Conservation (phyloP, 2,329 filamentous ascomycete species). For the Xylaria polymorpha region DNA sequence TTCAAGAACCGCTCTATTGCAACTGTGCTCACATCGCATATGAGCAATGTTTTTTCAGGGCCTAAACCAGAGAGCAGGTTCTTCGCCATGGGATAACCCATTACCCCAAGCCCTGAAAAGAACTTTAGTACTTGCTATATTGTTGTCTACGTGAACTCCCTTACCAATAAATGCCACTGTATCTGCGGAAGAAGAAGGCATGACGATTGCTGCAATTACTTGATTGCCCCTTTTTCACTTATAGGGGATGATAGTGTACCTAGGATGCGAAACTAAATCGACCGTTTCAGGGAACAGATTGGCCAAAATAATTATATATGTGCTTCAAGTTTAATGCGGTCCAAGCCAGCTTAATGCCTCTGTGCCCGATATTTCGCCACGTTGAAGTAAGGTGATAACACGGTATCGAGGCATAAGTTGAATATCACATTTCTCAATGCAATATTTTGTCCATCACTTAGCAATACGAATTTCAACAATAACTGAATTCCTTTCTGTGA, state of each 20-base stretch:
- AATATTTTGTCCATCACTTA: background rate
- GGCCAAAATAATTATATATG: background rate
- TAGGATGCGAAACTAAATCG: background rate
- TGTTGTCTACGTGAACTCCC: background rate
- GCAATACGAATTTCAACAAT: background rate
- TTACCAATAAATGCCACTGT: slow-evolving; percentile 50
- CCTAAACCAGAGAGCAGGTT: slow-evolving; percentile 48
- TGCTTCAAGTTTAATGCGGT: background rate
- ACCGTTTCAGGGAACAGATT: background rate
- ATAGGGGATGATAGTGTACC: background rate
- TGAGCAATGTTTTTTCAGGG: slow-evolving; percentile 44
- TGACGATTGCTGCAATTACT: slow-evolving; percentile 6
- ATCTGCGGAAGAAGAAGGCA: slow-evolving; percentile 41
- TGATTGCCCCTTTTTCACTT: background rate
- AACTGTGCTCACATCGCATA: slow-evolving; percentile 53
- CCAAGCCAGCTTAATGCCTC: background rate
- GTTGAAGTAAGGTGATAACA: background rate
- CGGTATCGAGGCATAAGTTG: background rate
- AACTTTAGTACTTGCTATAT: background rate
- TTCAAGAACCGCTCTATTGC: slow-evolving; percentile 53
- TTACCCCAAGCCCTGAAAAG: slow-evolving; percentile 49
- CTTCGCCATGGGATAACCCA: slow-evolving; percentile 53
- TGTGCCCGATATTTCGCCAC: background rate
- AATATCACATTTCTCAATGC: background rate
- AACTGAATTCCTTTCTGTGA: background rate